Evolutionary conservation across 78 protist species (phyloP).

Genomic region (Planoprotostelium fungivorum): DNA sequence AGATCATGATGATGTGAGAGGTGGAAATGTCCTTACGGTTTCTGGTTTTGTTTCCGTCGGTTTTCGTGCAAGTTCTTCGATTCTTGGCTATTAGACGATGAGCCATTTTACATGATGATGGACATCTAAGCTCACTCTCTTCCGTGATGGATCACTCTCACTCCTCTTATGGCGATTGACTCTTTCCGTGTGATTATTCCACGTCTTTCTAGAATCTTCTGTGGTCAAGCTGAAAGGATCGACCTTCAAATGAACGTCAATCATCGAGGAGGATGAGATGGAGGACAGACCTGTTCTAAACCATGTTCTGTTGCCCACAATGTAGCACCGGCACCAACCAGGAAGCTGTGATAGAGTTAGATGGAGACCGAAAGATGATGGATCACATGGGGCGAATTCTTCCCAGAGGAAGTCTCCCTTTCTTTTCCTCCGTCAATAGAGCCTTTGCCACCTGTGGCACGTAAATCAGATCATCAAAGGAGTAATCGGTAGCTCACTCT

Average conservation of each 20-base stretch:
- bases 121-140: background rate
- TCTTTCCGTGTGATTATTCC: background rate
- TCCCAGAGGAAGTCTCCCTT: conserved; percentile 35
- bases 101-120: too few relatives aligned
- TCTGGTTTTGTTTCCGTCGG: background rate
- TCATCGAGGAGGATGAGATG: too few relatives aligned
- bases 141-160: too few relatives aligned
- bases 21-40: background rate
- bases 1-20: background rate
- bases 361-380: background rate
- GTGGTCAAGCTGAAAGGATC: conserved; percentile 11
- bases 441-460: background rate
- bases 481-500: background rate
- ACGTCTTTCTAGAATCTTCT: conserved; percentile 29
- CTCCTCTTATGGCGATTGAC: background rate
- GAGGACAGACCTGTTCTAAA: too few relatives aligned
- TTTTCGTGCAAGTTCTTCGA: background rate
- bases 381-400: conserved; percentile 48
- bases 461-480: too few relatives aligned
- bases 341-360: conserved; percentile 9
- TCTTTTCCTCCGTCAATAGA: conserved; percentile 21
- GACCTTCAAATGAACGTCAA: conserved; percentile 21
- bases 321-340: conserved; percentile 46
- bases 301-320: conserved; percentile 42
- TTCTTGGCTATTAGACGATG: background rate